Percentiles rank a stretch among this genome's conserved stretches.
phyloP scores from a whole-genome alignment of 2,329 filamentous ascomycete genomes.

The Aspergillus sojae region DNA sequence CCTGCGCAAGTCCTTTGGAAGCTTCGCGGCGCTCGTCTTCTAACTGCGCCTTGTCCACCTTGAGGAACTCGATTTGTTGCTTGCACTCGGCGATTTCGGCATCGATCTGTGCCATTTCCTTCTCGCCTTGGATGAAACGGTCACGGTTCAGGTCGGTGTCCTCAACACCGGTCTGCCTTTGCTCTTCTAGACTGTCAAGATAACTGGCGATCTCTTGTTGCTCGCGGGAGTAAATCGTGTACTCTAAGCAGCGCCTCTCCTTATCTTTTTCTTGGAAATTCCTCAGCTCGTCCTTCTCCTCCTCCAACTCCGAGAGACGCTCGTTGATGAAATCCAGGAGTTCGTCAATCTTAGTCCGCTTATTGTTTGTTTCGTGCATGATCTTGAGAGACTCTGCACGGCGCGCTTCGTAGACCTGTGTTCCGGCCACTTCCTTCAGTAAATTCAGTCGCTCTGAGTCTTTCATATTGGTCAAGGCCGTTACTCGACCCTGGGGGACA shows the following conservation, averaged over 20 bases:
- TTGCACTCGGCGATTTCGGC: constrained; percentile 76
- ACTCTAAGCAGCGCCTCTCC: constrained; percentile 88
- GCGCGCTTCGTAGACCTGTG: constrained; percentile 92
- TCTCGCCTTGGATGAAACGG: constrained; percentile 76
- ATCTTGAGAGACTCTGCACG: constrained; percentile 92
- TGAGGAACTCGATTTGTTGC: constrained; percentile 80
- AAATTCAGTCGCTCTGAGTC: constrained; percentile 86
- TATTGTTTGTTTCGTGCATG: constrained; percentile 95
- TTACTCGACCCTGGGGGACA: constrained; percentile 94
- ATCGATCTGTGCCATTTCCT: constrained; percentile 75
- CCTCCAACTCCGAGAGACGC: constrained; percentile 83
- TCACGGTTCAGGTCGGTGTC: constrained; percentile 80
- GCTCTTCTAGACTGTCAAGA: constrained; percentile 80
- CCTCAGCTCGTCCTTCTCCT: constrained; percentile 93
- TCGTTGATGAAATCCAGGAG: constrained; percentile 89
- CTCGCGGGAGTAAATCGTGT: constrained; percentile 89
- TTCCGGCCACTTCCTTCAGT: constrained; percentile 96
- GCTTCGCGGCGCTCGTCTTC: constrained; percentile 87
- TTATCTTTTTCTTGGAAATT: constrained; percentile 94
- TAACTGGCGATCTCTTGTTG: constrained; percentile 76
- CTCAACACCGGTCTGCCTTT: constrained; percentile 78
- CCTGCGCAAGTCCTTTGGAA: constrained; percentile 77
- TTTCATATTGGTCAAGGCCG: constrained; percentile 97
- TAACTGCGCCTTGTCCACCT: constrained; percentile 81
- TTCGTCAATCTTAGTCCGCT: constrained; percentile 91